These are phyloP conservation scores for Podospora sp. DNA, from an alignment of 495 filamentous ascomycete genomes.

Conservation along the genomic window DNA sequence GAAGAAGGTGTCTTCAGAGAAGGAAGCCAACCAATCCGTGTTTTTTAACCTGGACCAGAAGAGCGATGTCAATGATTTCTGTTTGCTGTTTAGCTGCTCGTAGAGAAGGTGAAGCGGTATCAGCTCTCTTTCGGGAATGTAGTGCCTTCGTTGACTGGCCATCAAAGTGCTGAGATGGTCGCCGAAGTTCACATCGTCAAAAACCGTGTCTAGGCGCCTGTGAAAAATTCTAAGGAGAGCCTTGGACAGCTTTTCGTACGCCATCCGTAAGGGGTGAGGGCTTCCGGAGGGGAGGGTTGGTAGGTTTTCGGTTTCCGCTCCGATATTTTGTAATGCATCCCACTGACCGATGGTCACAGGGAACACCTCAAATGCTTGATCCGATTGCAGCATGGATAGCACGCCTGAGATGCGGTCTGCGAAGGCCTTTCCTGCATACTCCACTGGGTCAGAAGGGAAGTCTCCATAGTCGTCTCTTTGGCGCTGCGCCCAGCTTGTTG, in stretches of 20 bases:
- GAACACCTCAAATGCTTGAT: conserved; percentile 24
- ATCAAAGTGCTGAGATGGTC: conserved; percentile 13
- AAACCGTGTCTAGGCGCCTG: conserved; percentile 16
- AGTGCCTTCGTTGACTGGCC: conserved; percentile 35
- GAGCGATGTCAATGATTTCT: conserved; percentile 36
- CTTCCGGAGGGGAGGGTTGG: background rate
- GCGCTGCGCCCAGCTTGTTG: conserved; percentile 28
- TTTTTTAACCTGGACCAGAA: conserved; percentile 36
- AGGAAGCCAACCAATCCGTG: background rate
- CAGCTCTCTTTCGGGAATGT: conserved; percentile 24
- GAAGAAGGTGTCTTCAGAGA: background rate
- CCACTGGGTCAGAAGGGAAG: conserved; percentile 36
- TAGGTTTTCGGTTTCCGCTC: background rate
- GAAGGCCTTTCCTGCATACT: conserved; percentile 33
- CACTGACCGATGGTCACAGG: conserved; percentile 21
- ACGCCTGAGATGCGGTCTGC: conserved; percentile 29
- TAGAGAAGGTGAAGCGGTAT: conserved; percentile 24
- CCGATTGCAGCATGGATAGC: conserved; percentile 23
- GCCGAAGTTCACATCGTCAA: background rate
- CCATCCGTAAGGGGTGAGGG: conserved; percentile 54
- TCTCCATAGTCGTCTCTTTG: conserved; percentile 38
- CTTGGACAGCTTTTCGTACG: conserved; percentile 21
- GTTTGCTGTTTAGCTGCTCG: conserved; percentile 24
- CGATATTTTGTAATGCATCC: conserved; percentile 18
- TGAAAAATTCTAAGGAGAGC: conserved; percentile 25